Conservation (phyloP, 805 yeast species). For the Barnettozyma sp. region DNA sequence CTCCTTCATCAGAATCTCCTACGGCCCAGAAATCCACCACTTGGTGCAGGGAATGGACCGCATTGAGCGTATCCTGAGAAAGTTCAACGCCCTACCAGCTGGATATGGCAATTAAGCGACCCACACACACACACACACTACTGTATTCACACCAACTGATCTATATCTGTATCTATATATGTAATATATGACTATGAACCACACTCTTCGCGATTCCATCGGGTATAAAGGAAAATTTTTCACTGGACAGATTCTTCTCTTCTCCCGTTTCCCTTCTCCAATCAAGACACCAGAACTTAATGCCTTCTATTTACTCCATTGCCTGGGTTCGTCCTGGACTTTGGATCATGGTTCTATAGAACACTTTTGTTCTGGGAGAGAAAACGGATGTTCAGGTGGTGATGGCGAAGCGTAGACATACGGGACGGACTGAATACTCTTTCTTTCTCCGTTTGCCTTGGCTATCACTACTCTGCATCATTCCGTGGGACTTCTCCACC, state of each 20-base stretch:
- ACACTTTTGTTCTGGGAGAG: slow-evolving; percentile 27
- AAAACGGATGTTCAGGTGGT: slow-evolving; percentile 7
- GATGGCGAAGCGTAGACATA: too few relatives aligned
- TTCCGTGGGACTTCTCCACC: slow-evolving; percentile 26
- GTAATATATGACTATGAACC: too few relatives aligned
- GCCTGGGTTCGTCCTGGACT: slow-evolving; percentile 27
- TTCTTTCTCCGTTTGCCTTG: too few relatives aligned
- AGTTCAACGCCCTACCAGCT: slow-evolving; percentile 38
- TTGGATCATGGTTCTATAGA: slow-evolving; percentile 24
- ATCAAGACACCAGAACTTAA: slow-evolving; percentile 14
- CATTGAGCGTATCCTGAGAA: slow-evolving; percentile 40
- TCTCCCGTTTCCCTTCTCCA: background rate
- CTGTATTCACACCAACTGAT: too few relatives aligned
- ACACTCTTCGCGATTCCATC: too few relatives aligned
- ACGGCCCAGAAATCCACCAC: slow-evolving; percentile 49
- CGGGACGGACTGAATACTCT: too few relatives aligned
- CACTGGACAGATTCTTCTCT: background rate
- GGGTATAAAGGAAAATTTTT: slow-evolving; percentile 3
- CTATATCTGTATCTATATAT: too few relatives aligned
- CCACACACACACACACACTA: too few relatives aligned
- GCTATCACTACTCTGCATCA: too few relatives aligned
- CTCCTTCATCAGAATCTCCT: slow-evolving; percentile 50
- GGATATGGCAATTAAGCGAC: slow-evolving; percentile 10
- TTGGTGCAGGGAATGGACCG: slow-evolving; percentile 54
- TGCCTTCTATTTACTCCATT: slow-evolving; percentile 26